phyloP scores from a whole-genome alignment of 176 grass and related monocot species.

The Luzula sylvatica region DNA sequence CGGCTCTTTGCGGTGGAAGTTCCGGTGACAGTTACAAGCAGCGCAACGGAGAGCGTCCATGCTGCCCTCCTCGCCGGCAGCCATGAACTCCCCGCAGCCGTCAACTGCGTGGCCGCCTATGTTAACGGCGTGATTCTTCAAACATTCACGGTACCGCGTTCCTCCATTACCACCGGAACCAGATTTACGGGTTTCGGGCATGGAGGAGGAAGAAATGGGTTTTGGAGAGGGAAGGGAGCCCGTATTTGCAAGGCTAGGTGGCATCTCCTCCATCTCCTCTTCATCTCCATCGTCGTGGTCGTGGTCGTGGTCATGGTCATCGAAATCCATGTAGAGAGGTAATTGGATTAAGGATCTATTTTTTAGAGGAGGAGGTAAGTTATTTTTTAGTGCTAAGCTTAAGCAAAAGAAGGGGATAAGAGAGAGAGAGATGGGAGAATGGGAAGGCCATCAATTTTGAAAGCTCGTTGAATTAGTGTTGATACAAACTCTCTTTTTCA shows the following conservation, averaged over 20 bases:
- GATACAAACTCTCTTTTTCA: slow-evolving; percentile 12
- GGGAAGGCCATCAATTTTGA: slow-evolving; percentile 38
- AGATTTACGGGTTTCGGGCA: slow-evolving; percentile 18
- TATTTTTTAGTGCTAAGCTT: slow-evolving; percentile 36
- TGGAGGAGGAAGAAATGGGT: neutral
- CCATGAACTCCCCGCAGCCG: slow-evolving; percentile 87
- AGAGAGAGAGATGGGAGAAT: slow-evolving; percentile 12
- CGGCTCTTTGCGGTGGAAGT: slow-evolving; percentile 77
- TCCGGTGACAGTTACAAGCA: slow-evolving; percentile 76
- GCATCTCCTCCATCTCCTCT: slow-evolving; percentile 35
- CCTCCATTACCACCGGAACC: neutral
- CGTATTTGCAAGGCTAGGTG: slow-evolving; percentile 35
- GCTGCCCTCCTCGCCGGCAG: slow-evolving; percentile 59
- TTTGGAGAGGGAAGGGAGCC: slow-evolving; percentile 12
- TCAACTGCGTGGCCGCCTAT: slow-evolving; percentile 80
- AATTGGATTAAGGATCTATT: neutral
- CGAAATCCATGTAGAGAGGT: slow-evolving; percentile 40
- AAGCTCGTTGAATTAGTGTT: slow-evolving; percentile 22
- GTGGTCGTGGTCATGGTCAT: slow-evolving; percentile 40
- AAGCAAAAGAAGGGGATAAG: slow-evolving; percentile 26
- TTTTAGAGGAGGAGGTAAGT: slow-evolving; percentile 13
- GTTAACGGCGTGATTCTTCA: slow-evolving; percentile 87
- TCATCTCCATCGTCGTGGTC: slow-evolving; percentile 23
- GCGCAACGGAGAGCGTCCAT: slow-evolving; percentile 75
- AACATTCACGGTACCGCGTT: slow-evolving; percentile 60